phyloP scores from a whole-genome alignment of 176 grass and related monocot species.

The Elymus sibiricus region DNA sequence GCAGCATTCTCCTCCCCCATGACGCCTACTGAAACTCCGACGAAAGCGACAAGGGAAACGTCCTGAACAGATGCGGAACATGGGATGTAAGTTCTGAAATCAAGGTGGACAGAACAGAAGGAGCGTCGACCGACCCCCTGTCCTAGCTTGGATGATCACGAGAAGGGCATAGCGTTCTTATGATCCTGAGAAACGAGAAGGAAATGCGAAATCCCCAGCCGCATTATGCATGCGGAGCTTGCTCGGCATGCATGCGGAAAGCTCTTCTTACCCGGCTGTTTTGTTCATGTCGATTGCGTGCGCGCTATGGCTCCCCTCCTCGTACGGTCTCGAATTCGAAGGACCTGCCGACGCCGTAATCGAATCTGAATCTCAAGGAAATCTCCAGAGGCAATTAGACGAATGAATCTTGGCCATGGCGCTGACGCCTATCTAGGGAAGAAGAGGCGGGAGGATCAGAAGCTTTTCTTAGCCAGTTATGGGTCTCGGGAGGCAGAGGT shows the following conservation, averaged over 20 bases:
- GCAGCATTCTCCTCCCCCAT: slow-evolving; percentile 23
- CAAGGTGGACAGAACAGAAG: neutral
- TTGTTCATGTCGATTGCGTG: slow-evolving; percentile 7
- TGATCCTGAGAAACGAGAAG: neutral
- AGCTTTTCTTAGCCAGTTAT: neutral
- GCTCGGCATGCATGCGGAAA: slow-evolving; percentile 4
- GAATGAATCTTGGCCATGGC: neutral
- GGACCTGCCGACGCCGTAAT: neutral
- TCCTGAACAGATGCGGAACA: neutral
- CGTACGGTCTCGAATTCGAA: neutral
- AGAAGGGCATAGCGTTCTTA: too few relatives aligned
- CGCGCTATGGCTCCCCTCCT: neutral
- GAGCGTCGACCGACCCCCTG: neutral
- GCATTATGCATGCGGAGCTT: neutral
- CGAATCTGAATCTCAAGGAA: neutral
- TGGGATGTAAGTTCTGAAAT: neutral
- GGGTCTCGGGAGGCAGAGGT: neutral
- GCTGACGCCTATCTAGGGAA: neutral
- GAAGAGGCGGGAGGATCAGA: too few relatives aligned
- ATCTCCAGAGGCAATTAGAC: too few relatives aligned
- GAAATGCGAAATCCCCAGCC: neutral
- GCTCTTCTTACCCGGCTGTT: slow-evolving; percentile 5
- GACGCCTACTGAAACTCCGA: neutral
- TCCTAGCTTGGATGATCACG: neutral
- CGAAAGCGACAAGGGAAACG: neutral